phyloP scores from a whole-genome alignment of 2,329 filamentous ascomycete genomes.

The Pleochaeta shiraiana region DNA sequence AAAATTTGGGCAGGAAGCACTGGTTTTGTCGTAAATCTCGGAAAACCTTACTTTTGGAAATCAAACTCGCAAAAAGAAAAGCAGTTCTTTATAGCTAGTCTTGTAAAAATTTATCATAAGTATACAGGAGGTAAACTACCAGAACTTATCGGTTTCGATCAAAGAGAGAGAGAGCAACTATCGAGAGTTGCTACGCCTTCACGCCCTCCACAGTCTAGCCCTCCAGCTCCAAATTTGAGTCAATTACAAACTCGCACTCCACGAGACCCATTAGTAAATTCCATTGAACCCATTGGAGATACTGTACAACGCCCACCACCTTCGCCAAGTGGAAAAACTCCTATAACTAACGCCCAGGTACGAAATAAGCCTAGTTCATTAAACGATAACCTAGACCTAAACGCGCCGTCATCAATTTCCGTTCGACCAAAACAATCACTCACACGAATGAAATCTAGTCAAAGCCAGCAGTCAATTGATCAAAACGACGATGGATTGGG shows the following conservation, averaged over 20 bases:
- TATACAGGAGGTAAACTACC: conserved; percentile 78
- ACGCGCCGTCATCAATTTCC: not conserved
- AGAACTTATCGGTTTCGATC: conserved; percentile 62
- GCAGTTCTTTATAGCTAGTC: conserved; percentile 91
- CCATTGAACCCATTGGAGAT: conserved; percentile 15
- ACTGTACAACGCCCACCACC: conserved; percentile 12
- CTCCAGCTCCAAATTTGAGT: conserved; percentile 7
- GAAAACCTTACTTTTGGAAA: conserved; percentile 95
- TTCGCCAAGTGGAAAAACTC: conserved; percentile 7
- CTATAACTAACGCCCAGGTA: conserved; percentile 12
- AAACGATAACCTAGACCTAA: conserved; percentile 13
- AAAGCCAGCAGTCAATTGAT: conserved; percentile 18
- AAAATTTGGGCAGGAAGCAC: conserved; percentile 60
- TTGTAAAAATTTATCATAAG: conserved; percentile 92
- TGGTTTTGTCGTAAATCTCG: conserved; percentile 73
- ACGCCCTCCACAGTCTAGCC: conserved; percentile 9
- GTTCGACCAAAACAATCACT: not conserved
- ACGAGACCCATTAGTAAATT: conserved; percentile 12
- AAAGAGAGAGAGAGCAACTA: conserved; percentile 54
- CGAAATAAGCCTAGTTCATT: conserved; percentile 15
- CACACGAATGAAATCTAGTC: conserved; percentile 13
- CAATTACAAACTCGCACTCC: conserved; percentile 12
- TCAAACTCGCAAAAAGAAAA: conserved; percentile 88
- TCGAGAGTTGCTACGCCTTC: conserved; percentile 27
- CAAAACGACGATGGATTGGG: conserved; percentile 15